Evolutionary conservation across 371 early-diverging fungal genomes (phyloP), one percentile per base, ranked within the genome.

Genomic region (Circinella umbellata): DNA sequence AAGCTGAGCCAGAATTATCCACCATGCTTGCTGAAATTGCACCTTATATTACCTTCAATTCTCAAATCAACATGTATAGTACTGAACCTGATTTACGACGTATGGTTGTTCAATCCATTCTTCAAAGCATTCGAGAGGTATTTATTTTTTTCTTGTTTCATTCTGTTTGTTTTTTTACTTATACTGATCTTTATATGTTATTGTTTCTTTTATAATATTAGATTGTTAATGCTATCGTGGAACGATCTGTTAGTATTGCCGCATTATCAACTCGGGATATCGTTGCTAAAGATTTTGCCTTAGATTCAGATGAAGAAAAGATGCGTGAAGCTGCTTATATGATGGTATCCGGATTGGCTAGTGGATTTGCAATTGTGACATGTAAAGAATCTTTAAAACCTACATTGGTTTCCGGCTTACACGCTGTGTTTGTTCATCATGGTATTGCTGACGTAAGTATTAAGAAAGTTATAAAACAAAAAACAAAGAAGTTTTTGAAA

Each of bases 381-480:
- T 95, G 95, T 71, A 93, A 97, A 68, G 98, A 99, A 67, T 95
- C 95, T 46, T 86, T 99, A n/a, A 90, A 94, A n/a, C 81, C 90
- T 20, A 91, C 90, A 78, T 93, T 98, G 90, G 89, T 89, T 57
- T 80, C 88, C 46, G 91, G 94, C 54, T 80, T 96, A 73, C 86
- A 91, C 39, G 87, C 80, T 39, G 80, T 96, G 9, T 85, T 98
- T 67, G 71, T 93, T n/a, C 91, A 94, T 61, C 92, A 94, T 72
- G 92, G 94, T 7, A 86, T 94, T 69, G 88, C 91, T 4, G 96
- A 97, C 69, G 89, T 89, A 78, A 76, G 79, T 61, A 49, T 10
- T 20, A 64, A 60, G 49, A 15, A 34, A 42, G 42, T 42, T 6
- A 42, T 9, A 42, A 42, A 42, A 39, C 39, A 39, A 42, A 11